phyloP scores from a whole-genome alignment of 495 filamentous ascomycete species.

The Penicillium pulvis region DNA sequence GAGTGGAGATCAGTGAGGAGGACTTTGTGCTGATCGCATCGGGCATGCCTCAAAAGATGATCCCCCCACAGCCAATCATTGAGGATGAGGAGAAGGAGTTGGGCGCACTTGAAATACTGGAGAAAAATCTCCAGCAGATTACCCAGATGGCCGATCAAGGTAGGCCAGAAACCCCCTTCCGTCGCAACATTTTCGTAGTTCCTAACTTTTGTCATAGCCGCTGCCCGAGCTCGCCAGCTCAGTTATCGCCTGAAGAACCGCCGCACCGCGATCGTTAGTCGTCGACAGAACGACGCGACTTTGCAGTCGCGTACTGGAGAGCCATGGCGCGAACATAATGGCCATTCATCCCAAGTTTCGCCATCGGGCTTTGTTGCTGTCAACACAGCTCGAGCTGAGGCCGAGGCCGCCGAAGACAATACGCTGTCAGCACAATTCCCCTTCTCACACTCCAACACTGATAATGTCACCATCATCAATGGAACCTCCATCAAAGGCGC shows the following conservation, averaged over 20 bases:
- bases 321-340: conserved; percentile 41
- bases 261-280: conserved; percentile 66
- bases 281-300: conserved; percentile 53
- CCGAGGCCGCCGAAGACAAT: conserved; percentile 37
- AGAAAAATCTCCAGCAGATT: conserved; percentile 70
- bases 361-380: conserved; percentile 60
- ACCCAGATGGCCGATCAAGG: conserved; percentile 82
- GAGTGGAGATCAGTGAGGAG: conserved; percentile 85
- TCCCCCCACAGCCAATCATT: conserved; percentile 76
- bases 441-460: conserved; percentile 46
- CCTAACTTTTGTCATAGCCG: conserved; percentile 51
- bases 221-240: conserved; percentile 76
- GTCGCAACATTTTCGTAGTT: not conserved
- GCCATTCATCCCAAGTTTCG: conserved; percentile 36
- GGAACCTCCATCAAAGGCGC: conserved; percentile 53
- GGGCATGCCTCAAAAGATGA: conserved; percentile 81
- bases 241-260: conserved; percentile 80
- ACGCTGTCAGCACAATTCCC: conserved; percentile 41
- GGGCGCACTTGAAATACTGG: conserved; percentile 79
- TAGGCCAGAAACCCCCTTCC: conserved; percentile 31
- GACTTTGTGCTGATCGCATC: conserved; percentile 81
- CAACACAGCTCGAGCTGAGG: conserved; percentile 46
- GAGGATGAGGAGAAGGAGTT: conserved; percentile 87
- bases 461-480: conserved; percentile 53
- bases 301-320: conserved; percentile 39